A percentile compares a stretch with the other conserved stretches of the same genome.
Evolutionary conservation across 495 filamentous ascomycete species (phyloP).

Genomic region (Cercophora newfieldiana): DNA sequence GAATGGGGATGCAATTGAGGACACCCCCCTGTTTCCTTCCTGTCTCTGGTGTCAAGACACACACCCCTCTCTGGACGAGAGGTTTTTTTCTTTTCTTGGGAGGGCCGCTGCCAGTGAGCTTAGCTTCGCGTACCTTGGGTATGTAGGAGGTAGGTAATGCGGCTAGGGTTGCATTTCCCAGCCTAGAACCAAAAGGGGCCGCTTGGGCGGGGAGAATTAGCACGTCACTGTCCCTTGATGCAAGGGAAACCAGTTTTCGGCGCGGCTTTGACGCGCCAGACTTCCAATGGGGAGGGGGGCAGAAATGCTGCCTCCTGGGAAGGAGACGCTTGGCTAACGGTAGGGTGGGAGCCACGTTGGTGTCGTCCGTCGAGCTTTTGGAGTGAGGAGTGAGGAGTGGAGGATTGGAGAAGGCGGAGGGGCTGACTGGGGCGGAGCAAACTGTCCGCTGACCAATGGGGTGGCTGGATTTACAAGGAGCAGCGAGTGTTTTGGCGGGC

Average conservation of each 20-base stretch:
- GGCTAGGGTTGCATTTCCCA: neutral
- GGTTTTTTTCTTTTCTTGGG: neutral
- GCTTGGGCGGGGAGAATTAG: neutral
- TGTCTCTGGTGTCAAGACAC: neutral
- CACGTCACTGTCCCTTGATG: slow-evolving; percentile 7
- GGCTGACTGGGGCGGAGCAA: slow-evolving; percentile 1
- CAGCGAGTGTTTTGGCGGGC: neutral
- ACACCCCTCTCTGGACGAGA: neutral
- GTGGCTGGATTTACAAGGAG: neutral
- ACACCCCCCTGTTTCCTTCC: neutral
- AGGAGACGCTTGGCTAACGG: neutral
- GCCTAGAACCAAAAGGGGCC: neutral
- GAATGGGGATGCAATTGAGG: neutral
- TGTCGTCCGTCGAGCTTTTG: neutral
- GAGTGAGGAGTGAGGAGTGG: neutral
- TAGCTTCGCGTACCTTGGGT: too few relatives aligned
- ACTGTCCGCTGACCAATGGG: slow-evolving; percentile 1
- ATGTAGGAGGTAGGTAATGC: neutral
- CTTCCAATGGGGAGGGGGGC: neutral
- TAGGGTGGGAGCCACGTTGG: neutral
- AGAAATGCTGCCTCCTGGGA: neutral
- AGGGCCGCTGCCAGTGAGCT: neutral
- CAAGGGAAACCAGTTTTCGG: slow-evolving; percentile 6
- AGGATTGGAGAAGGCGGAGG: neutral
- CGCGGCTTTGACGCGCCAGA: neutral